These are phyloP conservation scores for Carex pumila DNA, from an alignment of 176 grass and related monocot genomes.

Conservation along the genomic window DNA sequence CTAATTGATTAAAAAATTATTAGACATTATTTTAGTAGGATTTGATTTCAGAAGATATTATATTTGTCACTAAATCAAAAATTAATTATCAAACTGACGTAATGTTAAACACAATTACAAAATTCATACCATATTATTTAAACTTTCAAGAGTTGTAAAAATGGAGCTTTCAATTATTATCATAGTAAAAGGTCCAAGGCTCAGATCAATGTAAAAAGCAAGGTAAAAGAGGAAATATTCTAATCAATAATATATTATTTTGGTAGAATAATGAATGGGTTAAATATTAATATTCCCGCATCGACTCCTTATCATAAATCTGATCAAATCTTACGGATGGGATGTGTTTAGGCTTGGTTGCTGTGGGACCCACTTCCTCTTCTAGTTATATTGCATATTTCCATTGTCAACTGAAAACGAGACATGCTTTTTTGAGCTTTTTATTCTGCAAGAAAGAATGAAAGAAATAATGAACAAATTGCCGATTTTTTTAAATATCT, in stretches of 20 bases:
- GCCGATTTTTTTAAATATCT: too few relatives aligned
- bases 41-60: too few relatives aligned
- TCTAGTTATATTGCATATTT: background rate
- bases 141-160: background rate
- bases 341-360: background rate
- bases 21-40: too few relatives aligned
- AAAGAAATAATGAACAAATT: too few relatives aligned
- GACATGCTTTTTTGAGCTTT: too few relatives aligned
- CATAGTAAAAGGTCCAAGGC: background rate
- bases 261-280: background rate
- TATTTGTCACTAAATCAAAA: too few relatives aligned
- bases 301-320: slow-evolving; percentile 22
- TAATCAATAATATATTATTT: slow-evolving; percentile 6
- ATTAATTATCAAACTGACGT: too few relatives aligned
- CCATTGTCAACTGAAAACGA: too few relatives aligned
- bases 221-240: background rate
- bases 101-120: background rate
- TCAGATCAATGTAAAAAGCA: slow-evolving; percentile 1
- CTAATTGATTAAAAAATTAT: too few relatives aligned
- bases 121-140: background rate
- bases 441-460: too few relatives aligned
- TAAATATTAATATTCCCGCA: slow-evolving; percentile 17
- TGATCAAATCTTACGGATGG: slow-evolving; percentile 17
- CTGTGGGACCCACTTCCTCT: background rate
- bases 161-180: background rate